A percentile compares a stretch with the other conserved stretches of the same genome.
These are phyloP conservation scores for Phlebiopsis gigantea DNA, from an alignment of 768 basidiomycete genomes.

Conservation along the genomic window DNA sequence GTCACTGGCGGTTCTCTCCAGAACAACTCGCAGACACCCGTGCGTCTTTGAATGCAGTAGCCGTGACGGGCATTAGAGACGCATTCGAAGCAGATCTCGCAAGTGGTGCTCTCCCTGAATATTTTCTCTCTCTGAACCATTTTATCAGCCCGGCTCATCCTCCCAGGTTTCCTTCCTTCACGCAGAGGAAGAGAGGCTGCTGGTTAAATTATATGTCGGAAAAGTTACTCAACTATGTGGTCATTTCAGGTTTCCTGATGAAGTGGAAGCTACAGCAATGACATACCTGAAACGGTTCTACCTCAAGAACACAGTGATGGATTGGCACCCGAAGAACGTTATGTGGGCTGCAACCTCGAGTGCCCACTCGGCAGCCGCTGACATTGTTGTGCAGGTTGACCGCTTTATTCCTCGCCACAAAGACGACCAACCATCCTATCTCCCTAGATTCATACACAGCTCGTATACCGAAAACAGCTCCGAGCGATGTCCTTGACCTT, in stretches of 20 bases:
- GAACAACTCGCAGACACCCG: slow-evolving; percentile 59
- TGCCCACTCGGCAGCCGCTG: neutral
- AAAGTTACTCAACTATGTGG: slow-evolving; percentile 84
- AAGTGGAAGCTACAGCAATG: slow-evolving; percentile 89
- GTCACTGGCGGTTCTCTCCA: slow-evolving; percentile 85
- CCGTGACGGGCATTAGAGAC: slow-evolving; percentile 69
- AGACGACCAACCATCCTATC: slow-evolving; percentile 95
- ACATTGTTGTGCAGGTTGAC: slow-evolving; percentile 66
- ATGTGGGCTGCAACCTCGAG: slow-evolving; percentile 53
- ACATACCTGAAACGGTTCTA: slow-evolving; percentile 96
- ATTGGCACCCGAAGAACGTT: slow-evolving; percentile 98
- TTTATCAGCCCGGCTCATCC: slow-evolving; percentile 63
- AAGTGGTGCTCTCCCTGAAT: slow-evolving; percentile 20
- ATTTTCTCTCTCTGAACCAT: slow-evolving; percentile 20
- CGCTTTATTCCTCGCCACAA: slow-evolving; percentile 89
- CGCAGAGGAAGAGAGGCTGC: slow-evolving; percentile 78
- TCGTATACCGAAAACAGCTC: slow-evolving; percentile 75
- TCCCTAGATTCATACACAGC: slow-evolving; percentile 80
- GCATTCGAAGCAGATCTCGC: slow-evolving; percentile 83
- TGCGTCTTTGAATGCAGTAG: slow-evolving; percentile 62
- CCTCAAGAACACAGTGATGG: slow-evolving; percentile 97
- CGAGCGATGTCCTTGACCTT: slow-evolving; percentile 84
- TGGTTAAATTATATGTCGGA: slow-evolving; percentile 84
- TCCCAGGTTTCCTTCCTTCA: slow-evolving; percentile 66
- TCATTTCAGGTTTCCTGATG: slow-evolving; percentile 83